A percentile compares a stretch with the other conserved stretches of the same genome.
These are phyloP conservation scores for Lepidium didymum DNA, from an alignment of 345 rosid genomes.

Conservation along the genomic window DNA sequence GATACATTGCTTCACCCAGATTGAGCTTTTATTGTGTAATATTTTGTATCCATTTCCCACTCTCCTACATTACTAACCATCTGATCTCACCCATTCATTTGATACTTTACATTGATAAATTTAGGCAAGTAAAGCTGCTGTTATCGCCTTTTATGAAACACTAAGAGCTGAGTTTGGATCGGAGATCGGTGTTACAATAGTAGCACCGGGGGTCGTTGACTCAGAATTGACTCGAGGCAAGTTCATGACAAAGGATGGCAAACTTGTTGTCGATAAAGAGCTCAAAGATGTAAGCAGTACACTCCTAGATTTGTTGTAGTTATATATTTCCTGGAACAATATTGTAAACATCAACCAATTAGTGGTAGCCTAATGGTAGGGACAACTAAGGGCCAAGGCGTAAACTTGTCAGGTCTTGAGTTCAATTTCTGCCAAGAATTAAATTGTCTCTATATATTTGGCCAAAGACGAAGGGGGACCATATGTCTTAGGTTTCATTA, in stretches of 20 bases:
- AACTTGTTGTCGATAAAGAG: constrained; percentile 23
- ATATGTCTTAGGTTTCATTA: no score
- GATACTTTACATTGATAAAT: background rate
- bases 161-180: constrained; percentile 36
- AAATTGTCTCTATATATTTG: no score
- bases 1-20: constrained; percentile 40
- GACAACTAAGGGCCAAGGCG: no score
- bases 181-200: constrained; percentile 43
- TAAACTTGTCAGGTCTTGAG: no score
- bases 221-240: constrained; percentile 41
- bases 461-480: no score
- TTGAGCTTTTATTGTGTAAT: constrained; percentile 39
- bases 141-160: constrained; percentile 38
- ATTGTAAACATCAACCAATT: background rate
- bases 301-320: no score
- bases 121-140: constrained; percentile 58
- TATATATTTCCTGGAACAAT: background rate
- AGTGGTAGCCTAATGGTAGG: no score
- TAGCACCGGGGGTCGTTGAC: constrained; percentile 34
- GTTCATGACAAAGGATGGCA: constrained; percentile 37
- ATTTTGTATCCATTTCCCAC: background rate
- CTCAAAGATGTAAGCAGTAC: constrained; percentile 35
- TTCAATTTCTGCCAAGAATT: no score
- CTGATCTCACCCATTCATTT: background rate
- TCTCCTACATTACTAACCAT: background rate